Evolutionary conservation across 306 rosid genomes (phyloP).

Genomic region (Cotoneaster glaucophyllus): DNA sequence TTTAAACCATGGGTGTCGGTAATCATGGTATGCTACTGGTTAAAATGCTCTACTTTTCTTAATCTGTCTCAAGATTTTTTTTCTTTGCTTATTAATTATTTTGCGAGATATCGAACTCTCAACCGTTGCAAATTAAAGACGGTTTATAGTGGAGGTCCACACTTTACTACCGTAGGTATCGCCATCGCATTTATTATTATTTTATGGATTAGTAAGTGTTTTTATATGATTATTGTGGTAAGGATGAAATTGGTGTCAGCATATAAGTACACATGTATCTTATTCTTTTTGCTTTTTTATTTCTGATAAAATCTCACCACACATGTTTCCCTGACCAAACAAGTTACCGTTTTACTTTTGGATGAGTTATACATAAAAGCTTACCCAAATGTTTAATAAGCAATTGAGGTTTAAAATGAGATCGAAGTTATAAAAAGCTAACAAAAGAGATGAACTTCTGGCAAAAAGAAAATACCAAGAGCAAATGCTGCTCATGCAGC

Average conservation of each 20-base stretch:
- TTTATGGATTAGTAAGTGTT: background rate
- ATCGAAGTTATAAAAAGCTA: background rate
- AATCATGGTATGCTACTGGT: background rate
- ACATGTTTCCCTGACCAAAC: background rate
- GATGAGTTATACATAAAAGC: background rate
- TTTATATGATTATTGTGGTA: background rate
- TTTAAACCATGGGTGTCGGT: background rate
- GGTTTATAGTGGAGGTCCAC: background rate
- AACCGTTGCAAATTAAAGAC: background rate
- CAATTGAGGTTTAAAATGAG: background rate
- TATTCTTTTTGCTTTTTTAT: slow-evolving; percentile 6
- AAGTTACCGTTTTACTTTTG: background rate
- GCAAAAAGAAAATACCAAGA: background rate
- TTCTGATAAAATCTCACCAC: background rate
- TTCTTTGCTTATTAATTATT: background rate
- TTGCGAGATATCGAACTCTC: background rate
- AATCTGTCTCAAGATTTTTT: background rate
- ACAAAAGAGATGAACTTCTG: background rate
- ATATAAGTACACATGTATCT: background rate
- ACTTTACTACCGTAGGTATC: background rate
- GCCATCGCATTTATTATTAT: background rate
- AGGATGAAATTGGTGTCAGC: slow-evolving; percentile 2
- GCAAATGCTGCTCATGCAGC: background rate
- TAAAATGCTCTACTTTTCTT: background rate
- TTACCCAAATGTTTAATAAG: background rate